These are phyloP conservation scores for Sphenostylis stenocarpa DNA, from an alignment of 306 rosid genomes.

Conservation along the genomic window DNA sequence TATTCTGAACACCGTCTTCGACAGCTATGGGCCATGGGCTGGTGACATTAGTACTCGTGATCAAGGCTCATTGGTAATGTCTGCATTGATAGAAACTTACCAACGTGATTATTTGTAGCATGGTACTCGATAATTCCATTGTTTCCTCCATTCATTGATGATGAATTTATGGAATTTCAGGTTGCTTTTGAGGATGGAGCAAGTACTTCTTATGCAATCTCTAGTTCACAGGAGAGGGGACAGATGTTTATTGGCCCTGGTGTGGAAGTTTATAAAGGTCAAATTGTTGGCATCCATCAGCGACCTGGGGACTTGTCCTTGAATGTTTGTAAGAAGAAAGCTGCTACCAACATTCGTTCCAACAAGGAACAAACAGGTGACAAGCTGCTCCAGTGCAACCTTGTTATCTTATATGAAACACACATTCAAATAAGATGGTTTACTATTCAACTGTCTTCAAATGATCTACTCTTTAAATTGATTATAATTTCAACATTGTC, in stretches of 20 bases:
- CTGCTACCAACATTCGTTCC: constrained; percentile 94
- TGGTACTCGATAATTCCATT: background rate
- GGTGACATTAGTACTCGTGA: constrained; percentile 94
- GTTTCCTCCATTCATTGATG: constrained; percentile 29
- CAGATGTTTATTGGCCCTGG: constrained; percentile 92
- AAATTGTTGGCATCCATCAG: constrained; percentile 95
- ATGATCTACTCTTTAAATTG: background rate
- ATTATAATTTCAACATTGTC: background rate
- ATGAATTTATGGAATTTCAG: constrained; percentile 50
- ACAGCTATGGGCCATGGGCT: constrained; percentile 90
- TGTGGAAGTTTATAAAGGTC: constrained; percentile 83
- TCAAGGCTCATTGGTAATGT: constrained; percentile 90
- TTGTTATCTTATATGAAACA: constrained; percentile 12
- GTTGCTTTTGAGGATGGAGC: constrained; percentile 97
- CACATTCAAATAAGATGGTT: background rate
- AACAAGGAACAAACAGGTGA: constrained; percentile 93
- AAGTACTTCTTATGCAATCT: constrained; percentile 82
- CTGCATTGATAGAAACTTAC: background rate
- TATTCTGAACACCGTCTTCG: constrained; percentile 88
- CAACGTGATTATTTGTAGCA: background rate
- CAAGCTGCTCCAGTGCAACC: constrained; percentile 30
- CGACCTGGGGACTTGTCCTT: constrained; percentile 90
- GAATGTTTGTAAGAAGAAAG: constrained; percentile 96
- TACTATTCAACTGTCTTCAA: background rate
- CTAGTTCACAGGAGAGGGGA: constrained; percentile 94